These are phyloP conservation scores for Fomitopsis pinicola DNA, from an alignment of 1,284 basidiomycete species.

Conservation along the genomic window DNA sequence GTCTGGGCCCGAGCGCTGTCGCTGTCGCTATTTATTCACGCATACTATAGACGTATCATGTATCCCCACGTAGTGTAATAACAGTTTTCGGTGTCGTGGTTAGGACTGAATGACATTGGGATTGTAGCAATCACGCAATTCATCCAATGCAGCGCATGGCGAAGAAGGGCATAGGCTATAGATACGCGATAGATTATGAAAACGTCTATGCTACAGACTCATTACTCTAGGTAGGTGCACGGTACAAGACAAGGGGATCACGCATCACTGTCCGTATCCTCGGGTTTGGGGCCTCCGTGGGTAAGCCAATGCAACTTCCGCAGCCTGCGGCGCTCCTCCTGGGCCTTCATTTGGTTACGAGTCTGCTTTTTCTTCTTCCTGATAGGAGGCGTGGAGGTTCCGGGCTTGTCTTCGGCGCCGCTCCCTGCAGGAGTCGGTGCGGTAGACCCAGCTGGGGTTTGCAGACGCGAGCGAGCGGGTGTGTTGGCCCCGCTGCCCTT, in stretches of 20 bases:
- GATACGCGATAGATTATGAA: not conserved
- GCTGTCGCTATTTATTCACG: not conserved
- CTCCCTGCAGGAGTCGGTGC: conserved; percentile 68
- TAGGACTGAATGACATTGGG: not conserved
- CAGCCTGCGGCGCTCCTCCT: conserved; percentile 76
- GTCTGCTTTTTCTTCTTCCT: conserved; percentile 92
- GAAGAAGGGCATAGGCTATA: not conserved
- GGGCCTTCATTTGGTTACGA: conserved; percentile 86
- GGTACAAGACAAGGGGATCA: not conserved
- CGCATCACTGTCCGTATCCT: conserved; percentile 60
- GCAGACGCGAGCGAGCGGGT: conserved; percentile 56
- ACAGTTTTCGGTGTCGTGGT: not conserved
- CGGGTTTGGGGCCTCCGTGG: conserved; percentile 75
- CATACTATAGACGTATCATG: not conserved
- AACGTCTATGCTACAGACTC: not conserved
- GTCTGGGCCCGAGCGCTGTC: not conserved
- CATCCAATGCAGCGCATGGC: not conserved
- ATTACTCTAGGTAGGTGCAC: not conserved
- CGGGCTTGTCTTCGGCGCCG: conserved; percentile 57
- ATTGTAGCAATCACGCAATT: not conserved
- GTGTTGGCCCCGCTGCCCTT: conserved; percentile 71
- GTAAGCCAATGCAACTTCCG: conserved; percentile 84
- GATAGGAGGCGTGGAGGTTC: conserved; percentile 35
- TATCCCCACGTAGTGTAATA: not conserved
- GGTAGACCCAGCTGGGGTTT: conserved; percentile 61